phyloP scores from a whole-genome alignment of 805 yeast species.

The Torulaspora indica region DNA sequence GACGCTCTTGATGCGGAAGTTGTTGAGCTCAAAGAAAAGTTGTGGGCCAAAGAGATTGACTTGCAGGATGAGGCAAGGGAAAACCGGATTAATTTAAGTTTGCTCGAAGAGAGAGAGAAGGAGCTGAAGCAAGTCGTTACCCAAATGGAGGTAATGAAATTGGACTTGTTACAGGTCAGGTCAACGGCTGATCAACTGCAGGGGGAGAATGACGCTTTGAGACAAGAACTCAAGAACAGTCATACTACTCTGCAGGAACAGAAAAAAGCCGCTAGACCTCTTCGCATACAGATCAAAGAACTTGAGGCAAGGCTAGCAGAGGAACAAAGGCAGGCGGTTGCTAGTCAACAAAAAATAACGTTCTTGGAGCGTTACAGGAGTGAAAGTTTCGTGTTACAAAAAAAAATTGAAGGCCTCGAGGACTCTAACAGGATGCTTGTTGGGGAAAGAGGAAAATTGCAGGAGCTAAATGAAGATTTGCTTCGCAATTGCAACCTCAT shows the following conservation, averaged over 20 bases:
- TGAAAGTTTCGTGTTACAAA: conserved; percentile 1
- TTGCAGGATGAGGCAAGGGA: neutral
- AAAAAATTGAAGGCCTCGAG: conserved; percentile 1
- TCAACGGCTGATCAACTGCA: conserved; percentile 1
- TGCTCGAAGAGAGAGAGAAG: neutral
- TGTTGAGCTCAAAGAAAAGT: conserved; percentile 2
- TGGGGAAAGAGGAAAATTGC: neutral
- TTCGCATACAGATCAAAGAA: conserved; percentile 1
- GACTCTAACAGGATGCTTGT: neutral
- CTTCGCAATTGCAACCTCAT: neutral
- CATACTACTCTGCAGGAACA: neutral
- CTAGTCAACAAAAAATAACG: neutral
- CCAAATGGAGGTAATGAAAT: conserved; percentile 1
- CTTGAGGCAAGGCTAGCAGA: conserved; percentile 1
- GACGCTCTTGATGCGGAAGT: neutral
- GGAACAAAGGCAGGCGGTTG: neutral
- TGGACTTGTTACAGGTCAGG: conserved; percentile 4
- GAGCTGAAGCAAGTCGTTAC: conserved; percentile 1
- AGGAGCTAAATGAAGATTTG: conserved; percentile 1
- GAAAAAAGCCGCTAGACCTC: neutral
- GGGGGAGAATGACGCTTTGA: conserved; percentile 3
- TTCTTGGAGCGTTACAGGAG: conserved; percentile 3
- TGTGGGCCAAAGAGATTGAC: neutral
- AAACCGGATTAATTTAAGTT: neutral
- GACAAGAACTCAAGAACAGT: neutral